Evolutionary conservation across 1,284 basidiomycete genomes (phyloP).

Genomic region (Cutaneotrichosporon arboriforme): DNA sequence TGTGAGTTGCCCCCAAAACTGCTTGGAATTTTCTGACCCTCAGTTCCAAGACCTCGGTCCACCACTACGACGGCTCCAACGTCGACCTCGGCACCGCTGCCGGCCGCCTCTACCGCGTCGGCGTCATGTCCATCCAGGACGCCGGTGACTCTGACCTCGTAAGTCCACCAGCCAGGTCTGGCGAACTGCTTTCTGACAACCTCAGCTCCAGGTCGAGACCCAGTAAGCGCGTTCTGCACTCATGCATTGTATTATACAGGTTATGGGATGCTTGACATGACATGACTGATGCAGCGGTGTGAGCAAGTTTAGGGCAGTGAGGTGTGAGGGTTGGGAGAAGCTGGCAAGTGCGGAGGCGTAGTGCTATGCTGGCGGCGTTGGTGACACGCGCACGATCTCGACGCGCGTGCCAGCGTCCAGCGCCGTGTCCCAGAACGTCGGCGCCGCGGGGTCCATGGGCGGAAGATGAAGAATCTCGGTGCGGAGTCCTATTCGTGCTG

Average conservation of each 20-base stretch:
- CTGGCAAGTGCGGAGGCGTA: background rate
- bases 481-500: background rate
- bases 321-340: background rate
- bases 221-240: constrained; percentile 22
- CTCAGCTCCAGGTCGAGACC: constrained; percentile 40
- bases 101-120: constrained; percentile 98
- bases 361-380: background rate
- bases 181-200: background rate
- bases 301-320: background rate
- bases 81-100: constrained; percentile 97
- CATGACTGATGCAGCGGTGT: background rate
- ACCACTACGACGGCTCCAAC: constrained; percentile 96
- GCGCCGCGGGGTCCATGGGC: constrained; percentile 19
- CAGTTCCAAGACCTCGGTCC: constrained; percentile 85
- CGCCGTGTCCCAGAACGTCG: constrained; percentile 44
- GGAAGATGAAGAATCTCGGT: constrained; percentile 18
- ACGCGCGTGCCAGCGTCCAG: constrained; percentile 35
- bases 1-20: constrained; percentile 48
- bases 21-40: background rate
- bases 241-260: constrained; percentile 2
- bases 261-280: constrained; percentile 1
- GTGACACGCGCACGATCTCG: constrained; percentile 28
- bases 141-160: constrained; percentile 93
- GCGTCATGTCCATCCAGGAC: constrained; percentile 96
- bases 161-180: constrained; percentile 21